Conservation (phyloP, 768 basidiomycete species). For the Solioccasus polychromus region DNA sequence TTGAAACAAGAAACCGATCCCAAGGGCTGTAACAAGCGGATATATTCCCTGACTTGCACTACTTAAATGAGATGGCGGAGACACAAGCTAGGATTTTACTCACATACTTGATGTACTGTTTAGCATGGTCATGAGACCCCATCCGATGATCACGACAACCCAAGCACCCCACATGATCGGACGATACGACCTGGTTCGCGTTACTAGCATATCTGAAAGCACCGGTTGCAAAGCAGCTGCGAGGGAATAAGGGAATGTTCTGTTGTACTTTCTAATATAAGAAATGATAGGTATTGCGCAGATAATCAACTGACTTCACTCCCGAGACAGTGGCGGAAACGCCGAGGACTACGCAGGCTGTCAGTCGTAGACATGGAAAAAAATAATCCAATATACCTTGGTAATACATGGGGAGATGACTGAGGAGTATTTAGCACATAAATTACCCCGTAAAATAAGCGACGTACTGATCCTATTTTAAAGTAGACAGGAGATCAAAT, state of each 20-base stretch:
- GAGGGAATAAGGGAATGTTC: slow-evolving; percentile 38
- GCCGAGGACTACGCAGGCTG: slow-evolving; percentile 29
- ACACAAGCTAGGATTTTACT: slow-evolving; percentile 1
- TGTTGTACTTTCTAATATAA: slow-evolving; percentile 11
- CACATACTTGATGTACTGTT: slow-evolving; percentile 31
- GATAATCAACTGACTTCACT: slow-evolving; percentile 22
- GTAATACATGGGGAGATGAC: slow-evolving; percentile 41
- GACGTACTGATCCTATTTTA: slow-evolving; percentile 22
- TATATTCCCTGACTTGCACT: slow-evolving; percentile 33
- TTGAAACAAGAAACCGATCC: slow-evolving; percentile 36
- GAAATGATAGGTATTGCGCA: not conserved
- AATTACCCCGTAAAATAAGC: not conserved
- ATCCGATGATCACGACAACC: slow-evolving; percentile 33
- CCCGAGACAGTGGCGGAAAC: slow-evolving; percentile 34
- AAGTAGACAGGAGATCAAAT: not conserved
- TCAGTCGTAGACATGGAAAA: not conserved
- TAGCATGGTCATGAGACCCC: slow-evolving; percentile 36
- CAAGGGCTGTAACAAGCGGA: slow-evolving; percentile 32
- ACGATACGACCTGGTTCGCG: slow-evolving; percentile 29
- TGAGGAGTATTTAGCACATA: slow-evolving; percentile 10
- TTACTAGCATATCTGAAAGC: slow-evolving; percentile 26
- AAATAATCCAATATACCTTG: slow-evolving; percentile 22
- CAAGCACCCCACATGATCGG: slow-evolving; percentile 31
- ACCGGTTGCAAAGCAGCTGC: slow-evolving; percentile 16
- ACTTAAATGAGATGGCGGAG: not conserved